Conservation (phyloP, 306 rosid species). For the Dicorynia guianensis region DNA sequence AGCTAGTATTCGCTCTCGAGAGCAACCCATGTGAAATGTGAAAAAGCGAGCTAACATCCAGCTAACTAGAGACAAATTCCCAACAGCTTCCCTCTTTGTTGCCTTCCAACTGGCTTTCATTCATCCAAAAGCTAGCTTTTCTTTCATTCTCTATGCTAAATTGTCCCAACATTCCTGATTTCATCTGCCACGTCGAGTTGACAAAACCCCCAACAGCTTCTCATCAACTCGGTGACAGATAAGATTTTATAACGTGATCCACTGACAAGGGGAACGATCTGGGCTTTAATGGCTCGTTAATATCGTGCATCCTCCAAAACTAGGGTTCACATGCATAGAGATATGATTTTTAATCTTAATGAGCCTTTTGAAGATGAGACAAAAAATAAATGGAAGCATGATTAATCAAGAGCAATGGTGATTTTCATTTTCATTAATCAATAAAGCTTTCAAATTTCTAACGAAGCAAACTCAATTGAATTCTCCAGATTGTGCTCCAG, state of each 20-base stretch:
- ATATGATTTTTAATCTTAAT: not conserved
- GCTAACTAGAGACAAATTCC: slow-evolving; percentile 20
- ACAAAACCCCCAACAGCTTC: not conserved
- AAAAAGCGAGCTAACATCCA: slow-evolving; percentile 35
- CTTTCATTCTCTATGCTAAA: not conserved
- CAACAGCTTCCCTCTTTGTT: slow-evolving; percentile 25
- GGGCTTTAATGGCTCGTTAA: not conserved
- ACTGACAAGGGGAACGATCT: slow-evolving; percentile 3
- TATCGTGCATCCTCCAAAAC: not conserved
- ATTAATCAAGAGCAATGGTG: not conserved
- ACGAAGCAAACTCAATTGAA: too few species aligned
- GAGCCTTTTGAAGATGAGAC: not conserved
- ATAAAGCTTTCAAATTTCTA: too few species aligned
- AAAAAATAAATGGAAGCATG: slow-evolving; percentile 23
- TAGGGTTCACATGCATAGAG: not conserved
- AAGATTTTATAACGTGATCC: slow-evolving; percentile 6
- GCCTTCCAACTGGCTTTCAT: slow-evolving; percentile 51
- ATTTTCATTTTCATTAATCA: not conserved
- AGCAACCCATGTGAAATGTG: slow-evolving; percentile 34
- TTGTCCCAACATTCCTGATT: not conserved
- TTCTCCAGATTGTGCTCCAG: not conserved
- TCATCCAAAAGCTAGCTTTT: not conserved
- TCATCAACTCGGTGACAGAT: not conserved
- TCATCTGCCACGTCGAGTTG: slow-evolving; percentile 12
- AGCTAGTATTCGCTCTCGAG: not conserved